These are phyloP conservation scores for Ligustrum vulgare DNA, from an alignment of 257 asterid species.

Conservation along the genomic window DNA sequence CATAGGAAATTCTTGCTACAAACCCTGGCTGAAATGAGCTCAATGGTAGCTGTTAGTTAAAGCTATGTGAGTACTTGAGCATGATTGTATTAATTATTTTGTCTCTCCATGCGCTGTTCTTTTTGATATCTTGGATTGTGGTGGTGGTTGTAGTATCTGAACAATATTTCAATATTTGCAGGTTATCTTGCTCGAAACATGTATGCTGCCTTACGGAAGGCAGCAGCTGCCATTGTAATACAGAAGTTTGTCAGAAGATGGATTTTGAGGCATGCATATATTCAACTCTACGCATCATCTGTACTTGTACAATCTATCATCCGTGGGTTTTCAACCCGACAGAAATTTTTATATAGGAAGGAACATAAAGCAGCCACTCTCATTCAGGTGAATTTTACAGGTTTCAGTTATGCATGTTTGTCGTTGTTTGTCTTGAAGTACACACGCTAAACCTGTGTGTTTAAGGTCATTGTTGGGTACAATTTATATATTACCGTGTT, in stretches of 20 bases:
- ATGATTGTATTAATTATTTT: not conserved
- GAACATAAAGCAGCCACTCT: constrained; percentile 75
- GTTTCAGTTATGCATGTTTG: constrained; percentile 20
- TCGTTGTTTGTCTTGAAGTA: constrained; percentile 3
- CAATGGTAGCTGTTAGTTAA: constrained; percentile 18
- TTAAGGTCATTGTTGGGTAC: constrained; percentile 10
- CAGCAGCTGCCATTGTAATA: constrained; percentile 63
- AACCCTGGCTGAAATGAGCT: not conserved
- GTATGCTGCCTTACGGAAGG: constrained; percentile 53
- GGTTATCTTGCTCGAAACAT: constrained; percentile 67
- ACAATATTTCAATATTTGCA: constrained; percentile 33
- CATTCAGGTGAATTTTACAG: constrained; percentile 65
- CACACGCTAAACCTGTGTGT: constrained; percentile 7
- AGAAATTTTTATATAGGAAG: constrained; percentile 51
- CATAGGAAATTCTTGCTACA: not conserved
- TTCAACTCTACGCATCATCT: constrained; percentile 58
- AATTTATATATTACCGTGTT: constrained; percentile 7
- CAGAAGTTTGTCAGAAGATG: constrained; percentile 70
- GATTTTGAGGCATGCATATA: constrained; percentile 58
- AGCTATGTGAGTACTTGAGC: constrained; percentile 7
- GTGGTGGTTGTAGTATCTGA: not conserved
- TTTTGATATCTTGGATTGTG: constrained; percentile 13
- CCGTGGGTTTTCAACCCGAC: constrained; percentile 77
- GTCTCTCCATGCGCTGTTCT: constrained; percentile 16
- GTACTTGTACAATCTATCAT: constrained; percentile 62